Base-by-base conservation (phyloP, 1,139 yeast species). In the Debaryomycetaceae sp. region DNA sequence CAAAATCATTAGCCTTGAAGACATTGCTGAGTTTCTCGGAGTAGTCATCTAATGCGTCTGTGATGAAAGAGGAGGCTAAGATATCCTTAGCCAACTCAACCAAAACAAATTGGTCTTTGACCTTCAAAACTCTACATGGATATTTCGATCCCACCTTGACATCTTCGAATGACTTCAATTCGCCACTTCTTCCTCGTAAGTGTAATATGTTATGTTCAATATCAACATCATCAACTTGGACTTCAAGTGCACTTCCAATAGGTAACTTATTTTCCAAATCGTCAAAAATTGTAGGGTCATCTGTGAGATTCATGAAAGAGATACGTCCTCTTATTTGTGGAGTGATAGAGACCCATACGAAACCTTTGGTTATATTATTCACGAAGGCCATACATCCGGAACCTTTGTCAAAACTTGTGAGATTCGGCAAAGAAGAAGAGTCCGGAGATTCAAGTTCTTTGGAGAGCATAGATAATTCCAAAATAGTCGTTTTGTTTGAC, bases 41-140 rank as follows among this genome's bases (percentile, higher is more conserved):
- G 56, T 80, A 87, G 53, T 87, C 85, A 51, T 84, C 78, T 48
- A 87, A 70, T 13, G 95, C 89, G 60, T 89, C 96, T 4, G 95
- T 83, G 37, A 83, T 73, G 56, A 71, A 82, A 4, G 89, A 79
- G 46, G 81, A 73, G 24, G 88, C 96, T 41, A 73, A 69, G 15
- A 83, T 70, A 35, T 70, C 71, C 28, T 73, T 72, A 16, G 87
- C 87, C 34, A 87, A 63, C 47, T 83, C 87, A 35, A 87, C 83
- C 44, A 86, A 63, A 17, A 87, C 81, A 51, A 74, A 80, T 38
- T 74, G 73, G 15, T 79, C 83, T 44, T 76, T 67, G n/a, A 82
- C 73, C 53, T 78, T 83, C 41, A 83, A 57, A 14, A 88, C 70
- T 53, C 81, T 75, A 7, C 83, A 91, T 2, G 94, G 87, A 38